Evolutionary conservation across 345 rosid genomes (phyloP).

Genomic region (Eutrema japonicum): DNA sequence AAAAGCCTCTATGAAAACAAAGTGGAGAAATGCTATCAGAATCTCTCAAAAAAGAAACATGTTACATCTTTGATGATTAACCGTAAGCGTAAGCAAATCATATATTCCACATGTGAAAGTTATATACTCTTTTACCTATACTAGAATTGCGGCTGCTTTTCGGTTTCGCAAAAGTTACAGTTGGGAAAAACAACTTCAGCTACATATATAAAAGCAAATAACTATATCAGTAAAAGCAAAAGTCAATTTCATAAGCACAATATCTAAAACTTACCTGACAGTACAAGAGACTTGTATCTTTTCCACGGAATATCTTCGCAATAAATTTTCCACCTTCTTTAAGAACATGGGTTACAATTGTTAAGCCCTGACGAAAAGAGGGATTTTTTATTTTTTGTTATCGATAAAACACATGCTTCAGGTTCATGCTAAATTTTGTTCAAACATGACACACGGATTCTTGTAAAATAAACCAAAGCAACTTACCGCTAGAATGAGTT

Average conservation of each 20-base stretch:
- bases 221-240: constrained; percentile 20
- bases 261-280: constrained; percentile 65
- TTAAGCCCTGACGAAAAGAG: constrained; percentile 66
- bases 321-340: constrained; percentile 92
- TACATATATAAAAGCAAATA: constrained; percentile 48
- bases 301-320: constrained; percentile 97
- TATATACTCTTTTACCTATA: constrained; percentile 62
- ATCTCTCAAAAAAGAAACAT: constrained; percentile 7
- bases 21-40: constrained; percentile 28
- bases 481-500: constrained; percentile 91
- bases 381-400: not conserved
- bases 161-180: constrained; percentile 94
- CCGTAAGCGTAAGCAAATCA: constrained; percentile 32
- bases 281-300: constrained; percentile 94
- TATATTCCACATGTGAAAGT: constrained; percentile 22
- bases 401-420: not conserved
- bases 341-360: constrained; percentile 84
- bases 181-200: constrained; percentile 90
- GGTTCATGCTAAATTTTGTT: not conserved
- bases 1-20: constrained; percentile 74
- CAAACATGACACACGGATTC: not conserved
- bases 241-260: constrained; percentile 6
- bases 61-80: constrained; percentile 27
- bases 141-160: constrained; percentile 99
- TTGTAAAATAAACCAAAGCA: constrained; percentile 15